phyloP scores from a whole-genome alignment of 345 rosid genomes.

The Reutealis trisperma region DNA sequence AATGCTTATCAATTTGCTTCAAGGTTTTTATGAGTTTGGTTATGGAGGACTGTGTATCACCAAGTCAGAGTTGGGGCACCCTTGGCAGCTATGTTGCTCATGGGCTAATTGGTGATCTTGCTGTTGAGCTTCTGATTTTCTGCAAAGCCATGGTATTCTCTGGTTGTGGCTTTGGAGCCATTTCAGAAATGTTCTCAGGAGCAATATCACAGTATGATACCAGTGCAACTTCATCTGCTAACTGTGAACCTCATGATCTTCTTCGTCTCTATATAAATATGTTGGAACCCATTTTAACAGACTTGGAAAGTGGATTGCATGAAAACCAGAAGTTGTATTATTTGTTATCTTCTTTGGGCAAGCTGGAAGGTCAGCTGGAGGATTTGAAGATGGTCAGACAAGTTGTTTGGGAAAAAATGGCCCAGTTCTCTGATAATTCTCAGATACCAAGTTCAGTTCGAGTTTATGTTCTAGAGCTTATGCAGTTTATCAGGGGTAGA shows the following conservation, averaged over 20 bases:
- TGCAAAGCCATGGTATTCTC: constrained; percentile 84
- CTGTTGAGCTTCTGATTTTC: constrained; percentile 50
- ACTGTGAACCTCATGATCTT: constrained; percentile 47
- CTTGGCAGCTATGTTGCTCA: constrained; percentile 48
- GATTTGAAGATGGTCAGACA: constrained; percentile 65
- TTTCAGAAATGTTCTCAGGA: constrained; percentile 67
- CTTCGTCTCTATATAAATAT: constrained; percentile 55
- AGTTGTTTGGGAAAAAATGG: constrained; percentile 76
- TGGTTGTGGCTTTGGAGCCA: constrained; percentile 76
- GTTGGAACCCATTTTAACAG: constrained; percentile 63
- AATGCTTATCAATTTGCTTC: constrained; percentile 57
- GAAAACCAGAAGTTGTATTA: constrained; percentile 54
- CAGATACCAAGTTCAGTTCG: constrained; percentile 73
- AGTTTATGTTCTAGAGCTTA: constrained; percentile 77
- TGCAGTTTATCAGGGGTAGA: constrained; percentile 73
- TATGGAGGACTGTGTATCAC: constrained; percentile 85
- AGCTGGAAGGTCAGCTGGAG: constrained; percentile 69
- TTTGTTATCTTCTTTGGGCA: constrained; percentile 73
- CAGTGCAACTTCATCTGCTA: constrained; percentile 21
- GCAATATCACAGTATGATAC: constrained; percentile 37
- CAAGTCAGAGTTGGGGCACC: constrained; percentile 86
- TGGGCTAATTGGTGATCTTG: constrained; percentile 53
- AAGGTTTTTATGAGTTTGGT: constrained; percentile 70
- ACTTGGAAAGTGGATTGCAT: constrained; percentile 48
- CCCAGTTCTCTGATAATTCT: constrained; percentile 66